These are phyloP conservation scores for Coffea eugenioides DNA, from an alignment of 257 asterid genomes.

Conservation along the genomic window DNA sequence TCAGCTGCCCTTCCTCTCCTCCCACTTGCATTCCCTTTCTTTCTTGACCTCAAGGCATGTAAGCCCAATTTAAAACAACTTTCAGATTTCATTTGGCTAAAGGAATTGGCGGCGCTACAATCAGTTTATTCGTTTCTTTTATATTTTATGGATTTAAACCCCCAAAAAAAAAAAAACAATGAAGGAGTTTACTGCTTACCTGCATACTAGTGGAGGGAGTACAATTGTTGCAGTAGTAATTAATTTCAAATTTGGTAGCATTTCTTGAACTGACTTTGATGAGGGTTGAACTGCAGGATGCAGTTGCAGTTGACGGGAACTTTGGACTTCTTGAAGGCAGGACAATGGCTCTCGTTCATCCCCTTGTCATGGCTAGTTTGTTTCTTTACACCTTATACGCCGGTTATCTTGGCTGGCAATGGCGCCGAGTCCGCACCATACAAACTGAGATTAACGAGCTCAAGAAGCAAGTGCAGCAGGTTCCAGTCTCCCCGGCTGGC, in stretches of 20 bases:
- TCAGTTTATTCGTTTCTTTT: too few relatives aligned
- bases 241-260: too few relatives aligned
- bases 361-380: constrained; percentile 69
- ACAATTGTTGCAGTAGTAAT: not conserved
- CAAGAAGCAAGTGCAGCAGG: constrained; percentile 72
- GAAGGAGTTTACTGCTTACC: too few relatives aligned
- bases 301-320: constrained; percentile 77
- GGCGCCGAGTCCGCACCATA: constrained; percentile 84
- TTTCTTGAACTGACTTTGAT: too few relatives aligned
- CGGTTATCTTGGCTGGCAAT: constrained; percentile 98
- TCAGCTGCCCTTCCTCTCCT: constrained; percentile 59
- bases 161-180: too few relatives aligned
- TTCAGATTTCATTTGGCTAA: not conserved
- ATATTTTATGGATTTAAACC: too few relatives aligned
- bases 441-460: constrained; percentile 77
- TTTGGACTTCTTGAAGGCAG: constrained; percentile 90
- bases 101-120: not conserved
- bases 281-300: constrained; percentile 44
- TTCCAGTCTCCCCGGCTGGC: constrained; percentile 69
- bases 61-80: not conserved
- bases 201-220: too few relatives aligned
- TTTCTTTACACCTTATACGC: constrained; percentile 74
- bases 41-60: constrained; percentile 57
- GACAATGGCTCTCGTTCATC: constrained; percentile 72
- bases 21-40: constrained; percentile 56